Base-by-base conservation (phyloP, 305 asterid species). In the Nicotiana rustica region DNA sequence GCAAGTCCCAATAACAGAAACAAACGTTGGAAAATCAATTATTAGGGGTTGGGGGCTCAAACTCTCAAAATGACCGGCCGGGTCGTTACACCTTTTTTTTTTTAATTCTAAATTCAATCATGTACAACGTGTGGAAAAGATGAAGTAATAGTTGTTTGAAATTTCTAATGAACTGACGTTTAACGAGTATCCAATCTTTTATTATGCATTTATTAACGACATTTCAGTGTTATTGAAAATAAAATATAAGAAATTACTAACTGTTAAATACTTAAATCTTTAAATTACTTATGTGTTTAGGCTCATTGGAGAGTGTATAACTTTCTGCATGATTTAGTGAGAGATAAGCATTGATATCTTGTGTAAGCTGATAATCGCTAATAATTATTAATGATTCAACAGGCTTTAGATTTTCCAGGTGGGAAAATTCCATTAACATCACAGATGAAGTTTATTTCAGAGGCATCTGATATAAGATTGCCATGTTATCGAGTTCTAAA, bases 401-500 rank as follows among this genome's bases (percentile, higher is more conserved):
- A 93, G 98, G 89, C 79, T 9, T 15, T 91, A 4, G 95, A 96
- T 67, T 96, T 96, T 83, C 97, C 97, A 8, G 98, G 98, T 25
- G 99, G 98, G 81, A 92, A 83, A 79, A 92, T 96, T 2, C 64
- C 88, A 13, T 92, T 91, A 6, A 95, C 93, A 6, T 82, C 91
- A 31, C 81, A 88, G 55, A 90, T 93, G 92, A 85, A 85, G 47
- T 94, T 96, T 88, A 89, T 94, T 60, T 79, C 98, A 17, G 97
- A 89, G 71, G 88, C 92, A 47, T 13, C 91, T 0, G 92, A 87
- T 17, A 88, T 87, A 77, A 91, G 97, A 86, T 66, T 94, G 52
- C 98, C 98, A 1, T 96, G 99, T 81, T 96, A 91, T 84, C 97
- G 95, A 1, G 95, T 94, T 67, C 94, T 96, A 6, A 90, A 92